A percentile compares a stretch with the other conserved stretches of the same genome.
Evolutionary conservation across 768 basidiomycete species (phyloP).

Genomic region (Scleroderma citrinum): DNA sequence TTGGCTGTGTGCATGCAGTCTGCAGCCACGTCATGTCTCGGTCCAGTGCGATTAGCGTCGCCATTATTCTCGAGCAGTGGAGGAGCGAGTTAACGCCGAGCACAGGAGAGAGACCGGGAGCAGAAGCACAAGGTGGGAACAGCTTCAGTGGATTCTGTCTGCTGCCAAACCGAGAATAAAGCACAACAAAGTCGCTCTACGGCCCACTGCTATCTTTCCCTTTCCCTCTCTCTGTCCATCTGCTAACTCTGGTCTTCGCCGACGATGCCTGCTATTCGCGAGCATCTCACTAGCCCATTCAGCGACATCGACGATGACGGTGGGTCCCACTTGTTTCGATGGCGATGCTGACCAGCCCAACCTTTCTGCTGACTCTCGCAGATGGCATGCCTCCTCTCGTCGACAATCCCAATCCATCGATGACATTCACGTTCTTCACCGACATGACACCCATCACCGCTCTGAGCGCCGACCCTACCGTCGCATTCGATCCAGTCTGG

Average conservation of each 20-base stretch:
- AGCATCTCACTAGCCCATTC: conserved; percentile 16
- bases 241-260: background rate
- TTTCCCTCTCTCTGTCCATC: conserved; percentile 20
- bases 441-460: conserved; percentile 53
- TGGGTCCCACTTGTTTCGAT: conserved; percentile 11
- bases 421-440: conserved; percentile 59
- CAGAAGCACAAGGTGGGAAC: conserved; percentile 25
- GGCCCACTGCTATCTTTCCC: conserved; percentile 10
- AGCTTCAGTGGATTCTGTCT: conserved; percentile 22
- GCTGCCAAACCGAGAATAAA: conserved; percentile 33
- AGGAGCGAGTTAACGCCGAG: too few relatives aligned
- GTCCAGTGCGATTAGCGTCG: background rate
- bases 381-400: conserved; percentile 48
- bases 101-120: background rate
- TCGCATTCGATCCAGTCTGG: conserved; percentile 30
- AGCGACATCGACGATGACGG: conserved; percentile 34
- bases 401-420: conserved; percentile 46
- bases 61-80: too few relatives aligned
- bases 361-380: conserved; percentile 16
- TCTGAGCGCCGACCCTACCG: conserved; percentile 31
- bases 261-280: conserved; percentile 25
- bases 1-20: too few relatives aligned
- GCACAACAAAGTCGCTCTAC: conserved; percentile 11
- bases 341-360: background rate
- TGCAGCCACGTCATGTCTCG: background rate